A percentile compares a stretch with the other conserved stretches of the same genome.
These are phyloP conservation scores for Daldinia loculata DNA, from an alignment of 495 filamentous ascomycete genomes.

Conservation along the genomic window DNA sequence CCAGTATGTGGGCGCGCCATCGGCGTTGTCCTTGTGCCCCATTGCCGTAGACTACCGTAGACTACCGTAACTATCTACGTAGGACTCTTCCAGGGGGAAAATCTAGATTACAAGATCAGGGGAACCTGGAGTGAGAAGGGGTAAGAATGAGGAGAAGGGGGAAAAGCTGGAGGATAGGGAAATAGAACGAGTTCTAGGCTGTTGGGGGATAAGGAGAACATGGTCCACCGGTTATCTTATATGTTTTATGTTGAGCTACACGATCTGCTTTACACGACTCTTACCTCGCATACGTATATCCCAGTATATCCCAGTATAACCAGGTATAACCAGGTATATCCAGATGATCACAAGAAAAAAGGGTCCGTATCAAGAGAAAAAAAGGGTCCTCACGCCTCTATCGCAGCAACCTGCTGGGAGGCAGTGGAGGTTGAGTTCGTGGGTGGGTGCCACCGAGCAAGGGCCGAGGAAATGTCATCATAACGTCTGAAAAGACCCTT, in stretches of 20 bases:
- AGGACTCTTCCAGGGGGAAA: slow-evolving; percentile 18
- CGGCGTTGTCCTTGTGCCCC: slow-evolving; percentile 37
- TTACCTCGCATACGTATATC: slow-evolving; percentile 5
- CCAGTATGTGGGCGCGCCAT: slow-evolving; percentile 38
- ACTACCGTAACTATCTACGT: slow-evolving; percentile 4
- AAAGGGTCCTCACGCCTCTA: not conserved
- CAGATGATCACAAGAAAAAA: slow-evolving; percentile 32
- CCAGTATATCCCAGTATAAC: not conserved
- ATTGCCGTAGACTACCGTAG: slow-evolving; percentile 27
- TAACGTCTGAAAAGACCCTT: slow-evolving; percentile 19
- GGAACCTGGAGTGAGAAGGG: slow-evolving; percentile 14
- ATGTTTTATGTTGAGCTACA: slow-evolving; percentile 31
- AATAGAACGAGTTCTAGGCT: slow-evolving; percentile 35
- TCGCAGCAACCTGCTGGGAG: slow-evolving; percentile 5
- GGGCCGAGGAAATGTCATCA: slow-evolving; percentile 40
- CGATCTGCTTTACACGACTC: slow-evolving; percentile 19
- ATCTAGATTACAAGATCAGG: not conserved
- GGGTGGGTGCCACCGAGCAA: slow-evolving; percentile 41
- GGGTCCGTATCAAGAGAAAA: slow-evolving; percentile 11
- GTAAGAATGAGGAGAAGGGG: slow-evolving; percentile 1
- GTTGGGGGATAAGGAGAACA: slow-evolving; percentile 17
- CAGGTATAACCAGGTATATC: slow-evolving; percentile 3
- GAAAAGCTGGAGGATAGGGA: slow-evolving; percentile 10
- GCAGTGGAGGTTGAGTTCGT: slow-evolving; percentile 1
- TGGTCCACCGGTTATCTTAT: slow-evolving; percentile 30